These are phyloP conservation scores for Suaeda aralocaspica DNA, from an alignment of 148 eudicot species.

Conservation along the genomic window DNA sequence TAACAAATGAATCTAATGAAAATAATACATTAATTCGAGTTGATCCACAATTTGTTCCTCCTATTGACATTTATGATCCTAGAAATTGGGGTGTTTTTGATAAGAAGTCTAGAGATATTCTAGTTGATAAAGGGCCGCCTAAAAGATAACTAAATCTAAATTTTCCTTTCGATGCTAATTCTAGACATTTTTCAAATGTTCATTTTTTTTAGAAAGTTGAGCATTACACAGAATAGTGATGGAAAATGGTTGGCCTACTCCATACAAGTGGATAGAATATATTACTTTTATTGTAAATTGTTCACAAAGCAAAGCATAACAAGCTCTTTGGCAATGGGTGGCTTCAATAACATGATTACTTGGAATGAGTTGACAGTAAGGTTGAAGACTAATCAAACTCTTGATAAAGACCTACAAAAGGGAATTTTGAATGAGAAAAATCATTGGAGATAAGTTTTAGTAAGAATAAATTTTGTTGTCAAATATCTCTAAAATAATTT, in stretches of 20 bases:
- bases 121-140: too few relatives aligned
- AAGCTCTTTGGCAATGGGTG: slow-evolving; percentile 23
- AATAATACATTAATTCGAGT: too few relatives aligned
- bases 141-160: neutral
- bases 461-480: slow-evolving; percentile 1
- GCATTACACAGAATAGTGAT: slow-evolving; percentile 23
- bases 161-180: neutral
- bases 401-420: slow-evolving; percentile 10
- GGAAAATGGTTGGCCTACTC: slow-evolving; percentile 33
- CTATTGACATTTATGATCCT: too few relatives aligned
- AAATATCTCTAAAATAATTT: too few relatives aligned
- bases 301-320: neutral
- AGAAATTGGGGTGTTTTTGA: too few relatives aligned
- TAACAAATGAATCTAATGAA: too few relatives aligned
- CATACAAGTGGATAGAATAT: slow-evolving; percentile 24
- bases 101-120: too few relatives aligned
- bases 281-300: slow-evolving; percentile 37
- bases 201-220: slow-evolving; percentile 1
- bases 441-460: too few relatives aligned
- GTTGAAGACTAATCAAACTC: slow-evolving; percentile 7
- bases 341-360: slow-evolving; percentile 20
- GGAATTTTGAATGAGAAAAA: slow-evolving; percentile 7
- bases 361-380: slow-evolving; percentile 12
- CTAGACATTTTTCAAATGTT: neutral
- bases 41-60: too few relatives aligned